phyloP scores from a whole-genome alignment of 2,329 filamentous ascomycete species.

The Diplodia scrobiculata region DNA sequence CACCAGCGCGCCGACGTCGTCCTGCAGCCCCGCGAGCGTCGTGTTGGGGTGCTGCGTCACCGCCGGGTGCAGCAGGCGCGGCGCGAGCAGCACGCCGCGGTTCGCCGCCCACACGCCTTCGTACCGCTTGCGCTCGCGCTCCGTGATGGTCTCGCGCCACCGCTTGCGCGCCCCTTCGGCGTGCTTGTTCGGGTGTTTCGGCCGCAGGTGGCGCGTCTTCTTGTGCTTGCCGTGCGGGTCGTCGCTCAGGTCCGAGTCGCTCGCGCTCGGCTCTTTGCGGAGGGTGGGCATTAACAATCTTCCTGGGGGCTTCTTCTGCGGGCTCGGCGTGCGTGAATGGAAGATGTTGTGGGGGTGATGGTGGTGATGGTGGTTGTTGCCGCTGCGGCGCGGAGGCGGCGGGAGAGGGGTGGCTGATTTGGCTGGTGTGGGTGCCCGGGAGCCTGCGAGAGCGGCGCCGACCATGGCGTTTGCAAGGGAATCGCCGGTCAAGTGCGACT shows the following conservation, averaged over 20 bases:
- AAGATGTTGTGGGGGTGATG: slow-evolving; percentile 30
- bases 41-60: neutral
- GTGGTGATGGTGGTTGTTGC: slow-evolving; percentile 46
- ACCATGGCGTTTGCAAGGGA: slow-evolving; percentile 74
- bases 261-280: slow-evolving; percentile 53
- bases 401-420: slow-evolving; percentile 41
- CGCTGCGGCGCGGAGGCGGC: slow-evolving; percentile 48
- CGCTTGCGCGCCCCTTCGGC: slow-evolving; percentile 73
- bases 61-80: slow-evolving; percentile 18
- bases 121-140: slow-evolving; percentile 74
- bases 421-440: slow-evolving; percentile 53
- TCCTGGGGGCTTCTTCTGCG: slow-evolving; percentile 51
- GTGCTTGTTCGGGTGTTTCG: slow-evolving; percentile 68
- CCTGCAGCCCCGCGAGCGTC: neutral
- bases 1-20: slow-evolving; percentile 65
- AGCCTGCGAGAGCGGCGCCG: slow-evolving; percentile 70
- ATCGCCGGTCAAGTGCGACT: slow-evolving; percentile 59
- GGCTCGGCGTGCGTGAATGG: slow-evolving; percentile 45
- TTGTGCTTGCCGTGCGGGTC: slow-evolving; percentile 58
- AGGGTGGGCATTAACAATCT: slow-evolving; percentile 65
- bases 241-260: slow-evolving; percentile 55
- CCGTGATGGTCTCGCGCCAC: slow-evolving; percentile 75
- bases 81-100: slow-evolving; percentile 56
- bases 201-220: slow-evolving; percentile 59
- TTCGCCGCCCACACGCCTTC: slow-evolving; percentile 86